Base-by-base conservation (phyloP, 2,329 filamentous ascomycete species). In the Cladosporium sp. region DNA sequence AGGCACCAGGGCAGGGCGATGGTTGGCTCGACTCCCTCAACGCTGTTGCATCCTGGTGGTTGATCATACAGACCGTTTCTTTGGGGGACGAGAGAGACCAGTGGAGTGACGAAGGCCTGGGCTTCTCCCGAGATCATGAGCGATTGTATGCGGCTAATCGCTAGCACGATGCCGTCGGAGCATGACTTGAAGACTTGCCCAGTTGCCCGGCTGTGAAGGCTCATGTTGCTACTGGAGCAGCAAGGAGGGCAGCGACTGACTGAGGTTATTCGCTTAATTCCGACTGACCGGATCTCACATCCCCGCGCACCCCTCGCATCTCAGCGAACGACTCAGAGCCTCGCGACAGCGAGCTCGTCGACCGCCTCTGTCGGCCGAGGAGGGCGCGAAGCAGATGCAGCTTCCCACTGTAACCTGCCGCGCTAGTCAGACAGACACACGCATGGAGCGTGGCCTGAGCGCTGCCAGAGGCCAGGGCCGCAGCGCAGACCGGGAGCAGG, bases 11-110 rank as follows among this genome's bases (percentile, higher is more conserved):
- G 61, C 63, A 64, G 43, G 22, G 32, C 28, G 56, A 38, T 61
- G 59, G 62, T 64, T 63, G 64, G 63, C 46, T 56, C 41, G 45
- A 48, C 43, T 54, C 49, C 43, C 53, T 54, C 49, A 53, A 56
- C 41, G 42, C 55, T 57, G 61, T 60, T 63, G 43, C 49, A 59
- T 59, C 59, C 63, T 57, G 57, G 62, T 46, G 33, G 63, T 52
- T 56, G 59, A 65, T 66, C 63, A 63, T 57, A 61, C 61, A 60
- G 60, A 61, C 59, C 60, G 56, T 56, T 56, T 55, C 42, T 54
- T 57, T 56, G 56, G 58, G 59, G 58, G 54, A 55, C 58, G 58
- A 58, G 57, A 59, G 58, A 56, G 28, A 43, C 35, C 46, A 45
- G 43, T 33, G 32, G 45, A 38, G 18, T 34, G 32, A 48, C 13